These are phyloP conservation scores for Cylindrotheca fusiformis DNA, from an alignment of 108 stramenopile genomes.

Conservation along the genomic window DNA sequence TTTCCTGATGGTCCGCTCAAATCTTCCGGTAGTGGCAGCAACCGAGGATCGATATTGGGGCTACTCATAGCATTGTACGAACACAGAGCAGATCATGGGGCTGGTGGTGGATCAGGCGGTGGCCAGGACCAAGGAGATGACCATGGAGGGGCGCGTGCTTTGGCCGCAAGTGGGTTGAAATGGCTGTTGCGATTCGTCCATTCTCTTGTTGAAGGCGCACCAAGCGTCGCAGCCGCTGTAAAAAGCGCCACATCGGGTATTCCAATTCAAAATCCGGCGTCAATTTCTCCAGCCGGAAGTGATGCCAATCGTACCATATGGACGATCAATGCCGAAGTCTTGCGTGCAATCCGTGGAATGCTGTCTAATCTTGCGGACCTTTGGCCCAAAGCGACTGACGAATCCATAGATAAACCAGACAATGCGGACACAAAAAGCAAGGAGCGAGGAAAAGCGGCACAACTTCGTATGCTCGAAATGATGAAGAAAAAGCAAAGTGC, in stretches of 20 bases:
- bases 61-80: slow-evolving; percentile 86
- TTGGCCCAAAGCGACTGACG: slow-evolving; percentile 62
- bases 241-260: slow-evolving; percentile 71
- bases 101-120: slow-evolving; percentile 40
- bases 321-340: slow-evolving; percentile 48
- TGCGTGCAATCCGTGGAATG: slow-evolving; percentile 59
- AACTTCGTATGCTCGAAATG: slow-evolving; percentile 70
- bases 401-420: slow-evolving; percentile 26
- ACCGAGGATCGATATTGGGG: slow-evolving; percentile 80
- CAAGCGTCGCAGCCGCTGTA: slow-evolving; percentile 55
- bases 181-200: slow-evolving; percentile 83
- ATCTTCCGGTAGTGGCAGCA: slow-evolving; percentile 73
- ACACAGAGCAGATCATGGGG: slow-evolving; percentile 62
- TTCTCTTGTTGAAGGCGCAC: slow-evolving; percentile 79
- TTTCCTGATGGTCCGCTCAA: slow-evolving; percentile 70
- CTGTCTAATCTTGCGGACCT: slow-evolving; percentile 67
- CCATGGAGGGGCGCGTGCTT: slow-evolving; percentile 77
- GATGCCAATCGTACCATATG: slow-evolving; percentile 27
- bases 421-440: slow-evolving; percentile 50
- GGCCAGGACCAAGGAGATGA: slow-evolving; percentile 36
- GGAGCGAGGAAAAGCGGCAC: slow-evolving; percentile 79
- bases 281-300: slow-evolving; percentile 1
- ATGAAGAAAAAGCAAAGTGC: slow-evolving; percentile 80
- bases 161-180: slow-evolving; percentile 77
- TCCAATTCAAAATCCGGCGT: slow-evolving; percentile 26